A percentile compares a stretch with the other conserved stretches of the same genome.
These are phyloP conservation scores for Gastrodia elata DNA, from an alignment of 106 monocot species.

Conservation along the genomic window DNA sequence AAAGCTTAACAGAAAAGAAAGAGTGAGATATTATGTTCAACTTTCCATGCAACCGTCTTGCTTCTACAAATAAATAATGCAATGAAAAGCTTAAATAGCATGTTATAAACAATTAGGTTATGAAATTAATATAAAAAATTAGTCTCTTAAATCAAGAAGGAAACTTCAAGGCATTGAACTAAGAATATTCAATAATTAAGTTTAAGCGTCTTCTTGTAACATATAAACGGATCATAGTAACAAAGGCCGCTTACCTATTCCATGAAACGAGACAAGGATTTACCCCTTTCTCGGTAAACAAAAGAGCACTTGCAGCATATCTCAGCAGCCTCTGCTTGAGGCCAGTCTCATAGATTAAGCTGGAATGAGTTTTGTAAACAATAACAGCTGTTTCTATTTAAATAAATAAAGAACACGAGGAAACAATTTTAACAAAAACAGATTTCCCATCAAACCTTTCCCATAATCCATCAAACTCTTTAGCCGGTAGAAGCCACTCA, in stretches of 20 bases:
- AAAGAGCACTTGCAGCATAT: slow-evolving; percentile 94
- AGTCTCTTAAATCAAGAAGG: neutral
- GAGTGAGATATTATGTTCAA: neutral
- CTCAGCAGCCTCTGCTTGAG: slow-evolving; percentile 82
- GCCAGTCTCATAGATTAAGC: slow-evolving; percentile 95
- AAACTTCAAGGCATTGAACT: neutral
- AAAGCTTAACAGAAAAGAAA: neutral
- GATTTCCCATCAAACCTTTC: slow-evolving; percentile 54
- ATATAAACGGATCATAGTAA: neutral
- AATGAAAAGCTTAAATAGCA: neutral
- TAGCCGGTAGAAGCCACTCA: slow-evolving; percentile 86
- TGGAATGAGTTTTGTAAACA: slow-evolving; percentile 15
- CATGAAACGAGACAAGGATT: slow-evolving; percentile 95
- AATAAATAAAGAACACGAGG: too few relatives aligned
- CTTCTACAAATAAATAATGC: neutral
- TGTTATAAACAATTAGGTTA: neutral
- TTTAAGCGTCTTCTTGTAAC: neutral
- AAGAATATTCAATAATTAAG: neutral
- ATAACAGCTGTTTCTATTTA: neutral
- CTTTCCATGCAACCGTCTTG: neutral
- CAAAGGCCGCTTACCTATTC: slow-evolving; percentile 58
- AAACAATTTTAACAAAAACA: slow-evolving; percentile 1
- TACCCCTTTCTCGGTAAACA: slow-evolving; percentile 90
- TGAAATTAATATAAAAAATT: neutral
- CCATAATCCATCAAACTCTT: slow-evolving; percentile 96